Conservation (phyloP, 192 early-diverging fungal species). For the Coemansia sp. region DNA sequence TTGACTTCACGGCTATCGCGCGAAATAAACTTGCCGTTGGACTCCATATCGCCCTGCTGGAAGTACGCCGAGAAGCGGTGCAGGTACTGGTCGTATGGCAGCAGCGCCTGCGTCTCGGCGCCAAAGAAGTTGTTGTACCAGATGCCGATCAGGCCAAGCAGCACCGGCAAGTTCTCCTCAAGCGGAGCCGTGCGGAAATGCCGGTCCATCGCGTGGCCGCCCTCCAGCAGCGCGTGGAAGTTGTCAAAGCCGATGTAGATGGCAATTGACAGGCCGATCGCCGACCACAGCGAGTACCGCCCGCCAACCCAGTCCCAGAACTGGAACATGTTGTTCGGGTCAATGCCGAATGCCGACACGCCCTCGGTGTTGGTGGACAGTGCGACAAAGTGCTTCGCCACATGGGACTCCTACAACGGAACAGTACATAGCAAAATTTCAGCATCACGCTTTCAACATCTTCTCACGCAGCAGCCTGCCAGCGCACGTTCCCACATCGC, state of each 20-base stretch:
- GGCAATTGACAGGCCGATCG: slow-evolving; percentile 96
- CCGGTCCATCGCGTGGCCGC: slow-evolving; percentile 95
- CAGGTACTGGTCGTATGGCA: slow-evolving; percentile 99
- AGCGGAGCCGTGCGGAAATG: slow-evolving; percentile 91
- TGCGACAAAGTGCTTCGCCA: slow-evolving; percentile 99
- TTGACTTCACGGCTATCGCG: slow-evolving; percentile 76
- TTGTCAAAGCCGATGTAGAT: slow-evolving; percentile 94
- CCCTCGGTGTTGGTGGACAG: slow-evolving; percentile 91
- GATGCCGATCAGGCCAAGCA: slow-evolving; percentile 85
- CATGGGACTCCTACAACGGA: slow-evolving; percentile 59
- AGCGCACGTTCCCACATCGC: background rate
- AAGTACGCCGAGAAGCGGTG: slow-evolving; percentile 98
- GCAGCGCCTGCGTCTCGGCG: slow-evolving; percentile 88
- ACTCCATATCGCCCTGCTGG: slow-evolving; percentile 99
- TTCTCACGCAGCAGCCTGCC: background rate
- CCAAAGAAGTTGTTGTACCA: slow-evolving; percentile 99
- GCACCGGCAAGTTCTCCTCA: slow-evolving; percentile 90
- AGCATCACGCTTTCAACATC: too few relatives aligned
- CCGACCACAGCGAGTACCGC: slow-evolving; percentile 98
- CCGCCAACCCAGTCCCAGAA: slow-evolving; percentile 99
- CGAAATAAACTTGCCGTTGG: slow-evolving; percentile 94
- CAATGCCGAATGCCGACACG: slow-evolving; percentile 91
- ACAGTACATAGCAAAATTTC: background rate
- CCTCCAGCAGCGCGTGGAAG: slow-evolving; percentile 85
- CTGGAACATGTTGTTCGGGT: slow-evolving; percentile 97